phyloP scores from a whole-genome alignment of 495 filamentous ascomycete species.

The Pseudotulostoma volvatum region DNA sequence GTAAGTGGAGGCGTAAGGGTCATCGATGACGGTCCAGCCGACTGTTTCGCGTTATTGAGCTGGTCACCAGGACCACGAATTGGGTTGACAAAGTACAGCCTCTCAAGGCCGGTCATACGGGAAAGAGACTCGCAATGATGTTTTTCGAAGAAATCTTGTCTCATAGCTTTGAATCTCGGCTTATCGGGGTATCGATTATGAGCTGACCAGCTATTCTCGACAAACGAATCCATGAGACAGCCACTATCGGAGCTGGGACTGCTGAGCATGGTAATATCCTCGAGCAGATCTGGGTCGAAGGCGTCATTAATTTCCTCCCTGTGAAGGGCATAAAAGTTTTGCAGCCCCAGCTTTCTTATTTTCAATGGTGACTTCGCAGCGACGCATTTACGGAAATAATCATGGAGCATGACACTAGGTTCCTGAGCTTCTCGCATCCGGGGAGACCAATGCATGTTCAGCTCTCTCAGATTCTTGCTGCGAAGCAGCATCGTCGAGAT shows the following conservation, averaged over 20 bases:
- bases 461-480: slow-evolving; percentile 34
- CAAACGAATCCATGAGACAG: slow-evolving; percentile 33
- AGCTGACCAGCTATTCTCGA: slow-evolving; percentile 34
- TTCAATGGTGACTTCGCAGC: slow-evolving; percentile 26
- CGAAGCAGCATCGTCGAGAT: slow-evolving; percentile 38
- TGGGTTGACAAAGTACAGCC: slow-evolving; percentile 30
- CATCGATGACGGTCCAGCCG: slow-evolving; percentile 4
- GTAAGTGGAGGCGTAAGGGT: slow-evolving; percentile 16
- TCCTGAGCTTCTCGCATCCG: slow-evolving; percentile 44
- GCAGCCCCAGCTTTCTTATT: slow-evolving; percentile 33
- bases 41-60: slow-evolving; percentile 15
- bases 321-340: slow-evolving; percentile 42
- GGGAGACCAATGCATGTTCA: slow-evolving; percentile 43
- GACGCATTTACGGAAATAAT: slow-evolving; percentile 40
- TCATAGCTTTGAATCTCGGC: slow-evolving; percentile 29
- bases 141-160: slow-evolving; percentile 26
- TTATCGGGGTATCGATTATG: slow-evolving; percentile 13
- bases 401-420: slow-evolving; percentile 34
- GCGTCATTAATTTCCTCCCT: slow-evolving; percentile 25
- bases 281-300: slow-evolving; percentile 23
- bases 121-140: slow-evolving; percentile 25
- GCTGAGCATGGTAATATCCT: slow-evolving; percentile 38
- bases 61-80: slow-evolving; percentile 14
- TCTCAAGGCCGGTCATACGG: slow-evolving; percentile 24
- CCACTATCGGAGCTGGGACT: slow-evolving; percentile 22